These are phyloP conservation scores for Pythium sukuiense DNA, from an alignment of 352 stramenopile species.

Conservation along the genomic window DNA sequence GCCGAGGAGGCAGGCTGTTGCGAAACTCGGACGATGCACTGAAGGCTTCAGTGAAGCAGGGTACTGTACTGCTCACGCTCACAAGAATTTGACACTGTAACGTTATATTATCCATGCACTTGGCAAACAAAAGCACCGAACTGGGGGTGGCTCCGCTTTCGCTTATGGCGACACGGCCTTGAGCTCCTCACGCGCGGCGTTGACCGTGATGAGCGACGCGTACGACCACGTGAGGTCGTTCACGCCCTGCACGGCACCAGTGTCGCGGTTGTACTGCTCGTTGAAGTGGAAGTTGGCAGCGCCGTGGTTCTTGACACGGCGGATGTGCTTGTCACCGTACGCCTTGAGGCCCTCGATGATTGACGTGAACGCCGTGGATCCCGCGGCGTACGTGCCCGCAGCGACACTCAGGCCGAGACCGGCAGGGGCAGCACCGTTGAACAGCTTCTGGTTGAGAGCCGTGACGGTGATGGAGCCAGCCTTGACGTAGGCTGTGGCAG, in stretches of 20 bases:
- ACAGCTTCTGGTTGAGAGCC: constrained; percentile 27
- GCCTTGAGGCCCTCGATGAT: constrained; percentile 25
- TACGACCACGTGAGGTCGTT: constrained; percentile 39
- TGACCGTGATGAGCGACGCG: constrained; percentile 26
- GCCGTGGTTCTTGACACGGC: constrained; percentile 32
- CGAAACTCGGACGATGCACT: no score
- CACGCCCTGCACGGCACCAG: constrained; percentile 27
- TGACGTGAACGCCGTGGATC: constrained; percentile 22
- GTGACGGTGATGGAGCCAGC: constrained; percentile 27
- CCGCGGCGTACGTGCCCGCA: constrained; percentile 14
- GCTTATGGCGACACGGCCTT: constrained; percentile 25
- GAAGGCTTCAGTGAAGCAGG: no score
- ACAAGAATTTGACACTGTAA: no score
- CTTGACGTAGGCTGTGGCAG: constrained; percentile 26
- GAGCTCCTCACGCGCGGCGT: constrained; percentile 29
- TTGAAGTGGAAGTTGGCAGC: constrained; percentile 29
- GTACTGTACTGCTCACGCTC: no score
- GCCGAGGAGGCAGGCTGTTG: no score
- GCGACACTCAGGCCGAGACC: constrained; percentile 27
- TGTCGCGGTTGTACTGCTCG: constrained; percentile 38
- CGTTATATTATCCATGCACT: no score
- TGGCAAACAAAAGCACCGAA: no score
- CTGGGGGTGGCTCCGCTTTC: no score
- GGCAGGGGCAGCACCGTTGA: constrained; percentile 21
- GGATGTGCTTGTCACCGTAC: constrained; percentile 30